Base-by-base conservation (phyloP, 257 asterid genomes). In the Knoxia roxburghii region DNA sequence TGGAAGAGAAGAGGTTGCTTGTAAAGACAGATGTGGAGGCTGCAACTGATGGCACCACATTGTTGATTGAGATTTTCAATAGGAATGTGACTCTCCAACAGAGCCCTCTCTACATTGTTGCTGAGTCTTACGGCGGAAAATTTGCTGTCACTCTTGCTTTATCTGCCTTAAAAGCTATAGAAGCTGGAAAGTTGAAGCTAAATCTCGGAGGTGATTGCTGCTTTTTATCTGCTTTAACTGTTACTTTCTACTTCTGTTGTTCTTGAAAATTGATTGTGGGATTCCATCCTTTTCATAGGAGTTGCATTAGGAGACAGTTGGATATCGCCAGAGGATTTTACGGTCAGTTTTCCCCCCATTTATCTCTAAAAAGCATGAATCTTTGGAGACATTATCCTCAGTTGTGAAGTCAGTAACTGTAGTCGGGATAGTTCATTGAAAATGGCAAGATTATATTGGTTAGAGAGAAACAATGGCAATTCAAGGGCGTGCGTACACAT, bases 321-420 rank as follows among this genome's bases (percentile, higher is more conserved):
- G 99, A 90, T 90, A 57, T 94, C 99, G 41, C 97, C 99, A 10
- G 97, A 87, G 76, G 97, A 94, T 84, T 94, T 81, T 82, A 89
- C 84, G 88, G 99, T 94, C 50, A 27, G 59, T 63, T 52, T 56
- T 7, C 48, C 15, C 14, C 14, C 10, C 11, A 43, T 10, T 10
- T 43, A 3, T 6, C 2, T 4, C 15, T 12, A 10, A 4, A 7
- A 43, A 43, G 11, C 14, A 37, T 12, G 48, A 43, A 7, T 43
- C 14, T 43, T n/a, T n/a, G n/a, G n/a, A n/a, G n/a, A n/a, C n/a
- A n/a, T n/a, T n/a, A n/a, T n/a, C n/a, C n/a, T n/a, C n/a, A n/a
- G n/a, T n/a, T n/a, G n/a, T n/a, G n/a, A n/a, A n/a, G n/a, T n/a
- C n/a, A n/a, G n/a, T n/a, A n/a, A n/a, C n/a, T n/a, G n/a, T n/a